Conservation (phyloP, 1,139 yeast species). For the Geotrichum citri-aurantii region DNA sequence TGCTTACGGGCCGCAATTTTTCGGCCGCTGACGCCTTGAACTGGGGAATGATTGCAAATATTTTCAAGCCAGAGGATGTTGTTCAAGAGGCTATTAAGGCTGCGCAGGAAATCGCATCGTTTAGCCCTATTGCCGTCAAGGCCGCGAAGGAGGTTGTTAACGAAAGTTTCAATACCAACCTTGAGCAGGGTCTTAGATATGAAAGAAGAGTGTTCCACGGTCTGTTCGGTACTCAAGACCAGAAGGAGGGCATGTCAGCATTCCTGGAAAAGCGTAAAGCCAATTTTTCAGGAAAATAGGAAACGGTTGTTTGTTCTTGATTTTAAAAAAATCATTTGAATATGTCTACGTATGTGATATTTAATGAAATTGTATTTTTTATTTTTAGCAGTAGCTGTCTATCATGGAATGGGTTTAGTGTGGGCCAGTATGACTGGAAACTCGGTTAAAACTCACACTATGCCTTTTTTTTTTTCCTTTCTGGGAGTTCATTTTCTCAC, state of each 20-base stretch:
- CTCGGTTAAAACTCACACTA: not conserved
- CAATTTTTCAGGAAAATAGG: conserved; percentile 35
- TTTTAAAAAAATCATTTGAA: not conserved
- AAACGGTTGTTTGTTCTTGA: not conserved
- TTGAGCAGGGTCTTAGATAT: conserved; percentile 40
- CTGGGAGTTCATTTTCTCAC: not conserved
- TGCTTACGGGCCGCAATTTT: conserved; percentile 44
- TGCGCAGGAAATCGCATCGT: conserved; percentile 40
- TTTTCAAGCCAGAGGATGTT: conserved; percentile 38
- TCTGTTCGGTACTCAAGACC: conserved; percentile 44
- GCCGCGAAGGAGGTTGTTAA: conserved; percentile 46
- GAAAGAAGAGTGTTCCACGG: conserved; percentile 44
- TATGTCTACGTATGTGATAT: too few species aligned
- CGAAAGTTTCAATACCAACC: conserved; percentile 37
- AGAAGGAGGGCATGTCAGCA: conserved; percentile 48
- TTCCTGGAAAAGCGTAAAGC: conserved; percentile 45
- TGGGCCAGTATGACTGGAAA: not conserved
- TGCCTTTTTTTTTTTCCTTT: not conserved
- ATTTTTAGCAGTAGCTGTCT: not conserved
- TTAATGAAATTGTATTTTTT: too few species aligned
- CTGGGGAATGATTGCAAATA: conserved; percentile 45
- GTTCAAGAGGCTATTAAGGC: conserved; percentile 43
- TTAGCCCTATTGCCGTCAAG: conserved; percentile 43
- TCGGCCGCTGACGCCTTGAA: conserved; percentile 43
- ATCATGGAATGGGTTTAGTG: not conserved